phyloP scores from a whole-genome alignment of 2,329 filamentous ascomycete genomes.

The Diplodia scrobiculata region DNA sequence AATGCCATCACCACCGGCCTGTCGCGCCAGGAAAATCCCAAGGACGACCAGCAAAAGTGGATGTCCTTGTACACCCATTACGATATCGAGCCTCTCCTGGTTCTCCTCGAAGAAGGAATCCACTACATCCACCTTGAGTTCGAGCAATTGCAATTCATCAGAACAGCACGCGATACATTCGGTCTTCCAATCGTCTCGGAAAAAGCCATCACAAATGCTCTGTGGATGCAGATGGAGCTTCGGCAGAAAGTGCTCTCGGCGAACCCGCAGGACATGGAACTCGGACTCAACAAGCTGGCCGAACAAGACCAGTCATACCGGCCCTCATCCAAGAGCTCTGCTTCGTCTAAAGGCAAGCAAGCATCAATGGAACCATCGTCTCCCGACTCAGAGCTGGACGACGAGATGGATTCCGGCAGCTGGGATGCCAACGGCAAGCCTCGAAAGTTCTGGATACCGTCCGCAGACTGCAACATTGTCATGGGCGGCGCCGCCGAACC shows the following conservation, averaged over 20 bases:
- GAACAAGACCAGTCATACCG: slow-evolving; percentile 33
- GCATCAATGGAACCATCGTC: slow-evolving; percentile 29
- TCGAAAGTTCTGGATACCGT: slow-evolving; percentile 61
- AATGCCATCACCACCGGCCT: slow-evolving; percentile 44
- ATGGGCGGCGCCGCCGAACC: slow-evolving; percentile 58
- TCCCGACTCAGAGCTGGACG: slow-evolving; percentile 35
- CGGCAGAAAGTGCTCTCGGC: slow-evolving; percentile 59
- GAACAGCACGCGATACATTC: slow-evolving; percentile 54
- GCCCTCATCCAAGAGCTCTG: neutral
- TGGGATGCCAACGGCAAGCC: slow-evolving; percentile 59
- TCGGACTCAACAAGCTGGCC: slow-evolving; percentile 53
- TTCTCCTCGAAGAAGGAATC: slow-evolving; percentile 61
- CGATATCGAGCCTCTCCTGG: slow-evolving; percentile 58
- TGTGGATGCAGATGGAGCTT: slow-evolving; percentile 62
- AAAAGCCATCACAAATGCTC: slow-evolving; percentile 57
- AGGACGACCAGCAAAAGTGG: slow-evolving; percentile 54
- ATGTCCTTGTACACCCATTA: slow-evolving; percentile 56
- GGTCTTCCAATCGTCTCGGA: slow-evolving; percentile 59
- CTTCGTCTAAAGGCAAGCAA: slow-evolving; percentile 50
- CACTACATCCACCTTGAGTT: slow-evolving; percentile 63
- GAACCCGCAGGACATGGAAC: slow-evolving; percentile 54
- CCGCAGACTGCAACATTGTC: slow-evolving; percentile 58
- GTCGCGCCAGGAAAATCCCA: slow-evolving; percentile 32
- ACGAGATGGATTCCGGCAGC: slow-evolving; percentile 51
- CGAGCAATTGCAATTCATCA: slow-evolving; percentile 60